phyloP scores from a whole-genome alignment of 495 filamentous ascomycete species.

The Neurospora cerealis region DNA sequence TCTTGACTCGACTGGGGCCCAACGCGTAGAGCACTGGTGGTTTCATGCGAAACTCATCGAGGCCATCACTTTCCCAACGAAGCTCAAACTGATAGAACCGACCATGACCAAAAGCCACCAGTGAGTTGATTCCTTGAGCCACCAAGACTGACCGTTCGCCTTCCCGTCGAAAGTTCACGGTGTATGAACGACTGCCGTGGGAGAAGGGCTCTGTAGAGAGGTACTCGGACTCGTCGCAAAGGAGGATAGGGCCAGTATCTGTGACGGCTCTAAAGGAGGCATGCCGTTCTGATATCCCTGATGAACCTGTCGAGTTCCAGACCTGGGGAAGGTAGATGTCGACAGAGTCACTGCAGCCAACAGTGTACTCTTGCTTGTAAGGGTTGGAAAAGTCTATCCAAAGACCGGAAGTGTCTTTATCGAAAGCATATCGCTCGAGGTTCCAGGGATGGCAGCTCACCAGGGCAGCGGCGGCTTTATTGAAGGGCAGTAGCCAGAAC shows the following conservation, averaged over 20 bases:
- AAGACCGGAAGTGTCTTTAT: constrained; percentile 13
- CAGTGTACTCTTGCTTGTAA: constrained; percentile 5
- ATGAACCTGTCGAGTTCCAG: constrained; percentile 2
- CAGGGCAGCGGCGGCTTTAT: constrained; percentile 4
- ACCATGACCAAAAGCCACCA: constrained; percentile 19
- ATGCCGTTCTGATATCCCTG: constrained; percentile 15
- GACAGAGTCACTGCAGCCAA: constrained; percentile 8
- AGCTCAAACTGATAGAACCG: constrained; percentile 22
- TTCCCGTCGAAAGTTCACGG: constrained; percentile 6
- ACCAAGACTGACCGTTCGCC: constrained; percentile 16
- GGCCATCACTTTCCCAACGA: constrained; percentile 12
- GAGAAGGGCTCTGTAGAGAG: constrained; percentile 13
- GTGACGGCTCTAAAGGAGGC: constrained; percentile 18
- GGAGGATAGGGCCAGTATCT: constrained; percentile 19
- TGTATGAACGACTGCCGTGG: neutral
- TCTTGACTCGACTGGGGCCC: constrained; percentile 12
- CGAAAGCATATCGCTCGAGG: constrained; percentile 1
- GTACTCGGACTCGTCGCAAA: constrained; percentile 15
- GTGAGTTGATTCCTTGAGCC: constrained; percentile 18
- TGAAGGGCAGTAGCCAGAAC: constrained; percentile 15
- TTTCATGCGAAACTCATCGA: constrained; percentile 14
- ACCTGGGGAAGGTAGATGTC: constrained; percentile 21
- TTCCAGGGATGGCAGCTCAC: neutral
- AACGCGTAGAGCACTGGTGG: constrained; percentile 7
- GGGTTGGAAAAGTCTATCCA: constrained; percentile 15